Base-by-base conservation (phyloP, 371 early-diverging fungal species). In the Encephalitozoon intestinalis region DNA sequence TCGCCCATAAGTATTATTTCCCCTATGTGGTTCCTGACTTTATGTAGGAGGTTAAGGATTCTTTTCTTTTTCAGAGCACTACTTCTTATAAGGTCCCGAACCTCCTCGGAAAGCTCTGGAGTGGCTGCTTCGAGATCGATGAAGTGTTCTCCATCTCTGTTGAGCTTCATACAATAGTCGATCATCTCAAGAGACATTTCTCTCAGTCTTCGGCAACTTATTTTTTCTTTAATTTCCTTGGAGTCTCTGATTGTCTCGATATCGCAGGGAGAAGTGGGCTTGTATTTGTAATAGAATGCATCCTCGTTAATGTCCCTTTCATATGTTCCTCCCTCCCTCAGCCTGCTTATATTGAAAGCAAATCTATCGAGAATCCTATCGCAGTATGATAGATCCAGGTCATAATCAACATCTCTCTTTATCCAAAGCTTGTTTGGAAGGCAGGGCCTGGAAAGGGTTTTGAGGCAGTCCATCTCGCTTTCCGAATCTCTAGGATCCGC, bases 1-100 rank as follows among this genome's bases (percentile, higher is more conserved):
- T 67, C 67, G 11, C 37, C 68, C 39, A 49, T 46, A n/a, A 63
- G 28, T 43, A 75, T 40, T 28, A 75, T 37, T 21, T 75, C 68
- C 8, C 39, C 15, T 2, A 75, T 75, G 18, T 39, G 5, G 25
- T 67, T 65, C 18, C 67, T 67, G 21, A 75, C 34, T 9, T 23
- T 51, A 43, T 67, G 18, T 11, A 67, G 12, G 21, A 69, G 54
- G 12, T 37, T 49, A 0, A 67, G 1, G 7, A 40, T 75, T 31
- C 39, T 58, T 12, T 50, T 53, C 28, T 75, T 70, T 50, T 21
- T 37, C n/a, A 52, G 40, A 23, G 68, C 40, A 34, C n/a, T 31
- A 12, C 8, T 23, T 34, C 30, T 37, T 11, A 75, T 21, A 11
- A 67, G 18, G 44, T 7, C 53, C 23, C 40, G 15, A 6, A 18